Conservation (phyloP, 139 green algal genomes). For the Asterochloris sp. region DNA sequence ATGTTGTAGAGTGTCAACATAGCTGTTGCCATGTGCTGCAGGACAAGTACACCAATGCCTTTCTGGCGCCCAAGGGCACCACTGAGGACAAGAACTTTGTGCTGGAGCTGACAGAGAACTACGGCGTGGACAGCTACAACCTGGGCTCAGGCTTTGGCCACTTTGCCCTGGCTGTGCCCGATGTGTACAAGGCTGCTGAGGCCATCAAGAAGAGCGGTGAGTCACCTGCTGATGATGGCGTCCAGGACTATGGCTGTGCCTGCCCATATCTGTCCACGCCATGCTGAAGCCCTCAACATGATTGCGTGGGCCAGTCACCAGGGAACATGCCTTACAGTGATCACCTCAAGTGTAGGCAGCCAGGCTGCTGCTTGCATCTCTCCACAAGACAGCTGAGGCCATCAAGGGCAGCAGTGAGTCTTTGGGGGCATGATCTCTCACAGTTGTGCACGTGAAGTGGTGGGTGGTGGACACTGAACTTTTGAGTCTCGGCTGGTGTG, state of each 20-base stretch:
- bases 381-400: constrained; percentile 57
- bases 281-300: not conserved
- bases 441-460: too few relatives aligned
- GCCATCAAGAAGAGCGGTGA: constrained; percentile 52
- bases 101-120: constrained; percentile 50
- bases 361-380: constrained; percentile 9
- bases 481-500: too few relatives aligned
- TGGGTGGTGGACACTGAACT: too few relatives aligned
- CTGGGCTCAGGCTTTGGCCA: constrained; percentile 87
- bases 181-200: constrained; percentile 70
- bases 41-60: constrained; percentile 84
- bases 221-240: not conserved
- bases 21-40: constrained; percentile 11
- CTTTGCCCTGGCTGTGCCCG: constrained; percentile 76
- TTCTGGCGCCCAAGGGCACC: constrained; percentile 61
- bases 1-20: not conserved
- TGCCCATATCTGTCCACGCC: not conserved
- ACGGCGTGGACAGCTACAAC: constrained; percentile 72
- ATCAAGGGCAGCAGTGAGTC: constrained; percentile 52
- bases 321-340: not conserved
- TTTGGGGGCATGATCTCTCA: too few relatives aligned
- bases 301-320: not conserved
- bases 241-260: not conserved
- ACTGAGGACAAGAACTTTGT: constrained; percentile 65
- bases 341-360: not conserved